A percentile compares a stretch with the other conserved stretches of the same genome.
phyloP scores from a whole-genome alignment of 768 basidiomycete species.

The Boletales sp. region DNA sequence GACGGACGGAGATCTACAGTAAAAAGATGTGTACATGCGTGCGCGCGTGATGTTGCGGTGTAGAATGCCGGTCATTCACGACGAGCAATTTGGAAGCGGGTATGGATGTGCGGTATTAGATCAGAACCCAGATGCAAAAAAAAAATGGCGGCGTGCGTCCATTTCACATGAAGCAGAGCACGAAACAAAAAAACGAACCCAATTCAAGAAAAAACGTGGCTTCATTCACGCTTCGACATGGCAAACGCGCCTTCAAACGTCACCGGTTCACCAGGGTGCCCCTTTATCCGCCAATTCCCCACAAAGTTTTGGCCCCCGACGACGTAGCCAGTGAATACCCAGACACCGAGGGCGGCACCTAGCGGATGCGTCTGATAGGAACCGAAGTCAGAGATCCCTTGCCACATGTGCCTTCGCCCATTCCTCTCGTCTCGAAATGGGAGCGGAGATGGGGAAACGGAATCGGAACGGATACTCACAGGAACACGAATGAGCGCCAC shows the following conservation, averaged over 20 bases:
- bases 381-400: constrained; percentile 8
- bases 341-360: constrained; percentile 15
- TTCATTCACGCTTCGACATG: constrained; percentile 46
- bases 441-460: neutral
- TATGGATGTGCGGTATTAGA: too few species aligned
- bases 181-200: neutral
- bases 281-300: constrained; percentile 61
- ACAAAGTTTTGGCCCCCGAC: constrained; percentile 63
- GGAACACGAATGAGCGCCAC: constrained; percentile 48
- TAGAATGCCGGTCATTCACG: too few species aligned
- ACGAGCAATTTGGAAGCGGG: too few species aligned
- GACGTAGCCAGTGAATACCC: constrained; percentile 69
- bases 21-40: too few species aligned
- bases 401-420: neutral
- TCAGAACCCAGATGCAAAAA: too few species aligned
- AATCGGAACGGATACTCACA: constrained; percentile 16
- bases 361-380: constrained; percentile 5
- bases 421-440: neutral
- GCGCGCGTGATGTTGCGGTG: too few species aligned
- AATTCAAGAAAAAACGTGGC: neutral
- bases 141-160: constrained; percentile 7
- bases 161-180: too few species aligned
- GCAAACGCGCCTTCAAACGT: constrained; percentile 64
- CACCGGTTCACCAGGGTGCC: constrained; percentile 32
- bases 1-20: too few species aligned